Evolutionary conservation across 257 asterid genomes (phyloP), one percentile per base, ranked within the genome.

Genomic region (Solanum lignicaule): DNA sequence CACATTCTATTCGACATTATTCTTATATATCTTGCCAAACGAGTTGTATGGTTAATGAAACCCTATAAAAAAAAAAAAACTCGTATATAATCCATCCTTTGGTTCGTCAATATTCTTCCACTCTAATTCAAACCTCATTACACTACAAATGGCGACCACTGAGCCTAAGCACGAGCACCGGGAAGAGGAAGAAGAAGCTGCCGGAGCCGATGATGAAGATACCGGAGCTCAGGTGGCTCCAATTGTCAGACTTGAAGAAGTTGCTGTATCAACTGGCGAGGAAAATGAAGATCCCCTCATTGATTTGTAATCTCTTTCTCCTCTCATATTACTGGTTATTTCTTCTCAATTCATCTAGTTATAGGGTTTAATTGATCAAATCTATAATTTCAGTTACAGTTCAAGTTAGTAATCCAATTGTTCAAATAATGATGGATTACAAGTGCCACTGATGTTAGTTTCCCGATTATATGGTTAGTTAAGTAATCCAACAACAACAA

Each of bases 161-260:
- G 90, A 90, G 66, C 90, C 93, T 21, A 89, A 86, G 83, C 93
- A 83, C 27, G 88, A 90, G 88, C 93, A 78, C 90, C 85, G 82
- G 83, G 92, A 90, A 74, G 93, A 86, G 39, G 93, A 90, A 71
- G 93, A 89, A 62, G 52, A 41, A 41, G 65, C 90, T 18, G 88
- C 87, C 41, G 92, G 89, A 68, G 94, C 90, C 15, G 93, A 94
- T 8, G 96, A 94, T 33, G 94, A 93, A 79, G 94, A 94, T 86
- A 94, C 94, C 76, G 95, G 96, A 78, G 95, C 96, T 72, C 94
- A 92, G 85, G 90, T 94, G 7, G 95, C 95, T 20, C 95, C 96
- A 62, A 94, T 93, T 75, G 91, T 94, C 73, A 89, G 85, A 79
- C 94, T 93, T 62, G 91, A 90, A 58, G 94, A 91, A 86, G 93